Conservation (phyloP, 805 yeast species). For the Metschnikowia arizonensis region DNA sequence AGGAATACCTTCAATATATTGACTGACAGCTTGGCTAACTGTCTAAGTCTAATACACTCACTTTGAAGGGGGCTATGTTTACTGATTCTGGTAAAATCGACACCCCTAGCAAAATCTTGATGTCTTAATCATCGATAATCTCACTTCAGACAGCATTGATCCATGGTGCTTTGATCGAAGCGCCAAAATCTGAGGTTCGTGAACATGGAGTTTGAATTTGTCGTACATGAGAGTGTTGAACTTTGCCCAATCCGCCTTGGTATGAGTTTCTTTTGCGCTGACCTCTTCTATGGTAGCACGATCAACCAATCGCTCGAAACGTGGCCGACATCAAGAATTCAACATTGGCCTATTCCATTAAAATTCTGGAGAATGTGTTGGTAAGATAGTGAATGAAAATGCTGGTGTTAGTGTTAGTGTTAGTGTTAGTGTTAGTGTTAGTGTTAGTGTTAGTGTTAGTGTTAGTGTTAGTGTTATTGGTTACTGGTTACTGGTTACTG, state of each 20-base stretch:
- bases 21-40: no score
- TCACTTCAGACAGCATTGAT: slow-evolving; percentile 55
- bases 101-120: slow-evolving; percentile 70
- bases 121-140: slow-evolving; percentile 72
- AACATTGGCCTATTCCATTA: no score
- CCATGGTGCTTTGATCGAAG: slow-evolving; percentile 75
- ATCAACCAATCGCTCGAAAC: slow-evolving; percentile 77
- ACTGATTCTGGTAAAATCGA: slow-evolving; percentile 82
- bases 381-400: no score
- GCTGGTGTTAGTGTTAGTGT: no score
- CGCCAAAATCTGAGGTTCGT: slow-evolving; percentile 90
- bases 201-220: slow-evolving; percentile 67
- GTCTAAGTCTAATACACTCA: no score
- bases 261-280: slow-evolving; percentile 56
- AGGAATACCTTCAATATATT: no score
- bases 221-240: slow-evolving; percentile 85
- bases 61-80: slow-evolving; percentile 64
- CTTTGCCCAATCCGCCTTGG: slow-evolving; percentile 67
- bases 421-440: no score
- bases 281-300: slow-evolving; percentile 63
- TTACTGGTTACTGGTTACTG: no score
- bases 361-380: no score
- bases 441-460: no score
- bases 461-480: no score
- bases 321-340: slow-evolving; percentile 92